Evolutionary conservation across 352 stramenopile species (phyloP).

Genomic region (Globisporangium cederbergense): DNA sequence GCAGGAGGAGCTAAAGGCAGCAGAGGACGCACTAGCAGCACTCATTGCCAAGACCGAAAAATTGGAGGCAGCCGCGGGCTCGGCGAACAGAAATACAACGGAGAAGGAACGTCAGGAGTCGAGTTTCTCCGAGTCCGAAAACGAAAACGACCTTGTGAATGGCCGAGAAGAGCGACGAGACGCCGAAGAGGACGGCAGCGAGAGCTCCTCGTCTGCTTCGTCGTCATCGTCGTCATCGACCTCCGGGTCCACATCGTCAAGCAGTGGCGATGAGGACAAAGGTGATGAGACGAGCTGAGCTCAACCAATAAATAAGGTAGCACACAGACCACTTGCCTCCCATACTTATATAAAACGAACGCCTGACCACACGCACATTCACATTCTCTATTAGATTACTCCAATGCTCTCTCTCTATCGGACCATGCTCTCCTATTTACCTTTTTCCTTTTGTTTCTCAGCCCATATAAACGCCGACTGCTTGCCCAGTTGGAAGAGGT

Average conservation of each 20-base stretch:
- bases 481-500: constrained; percentile 60
- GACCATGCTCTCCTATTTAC: not conserved
- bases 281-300: not conserved
- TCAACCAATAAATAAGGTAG: not conserved
- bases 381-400: not conserved
- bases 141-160: not conserved
- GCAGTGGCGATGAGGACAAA: constrained; percentile 38
- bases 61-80: not conserved
- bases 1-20: not conserved
- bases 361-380: not conserved
- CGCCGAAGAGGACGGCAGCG: constrained; percentile 35
- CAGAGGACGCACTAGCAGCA: not conserved
- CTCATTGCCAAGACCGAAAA: not conserved
- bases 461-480: constrained; percentile 48
- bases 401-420: not conserved
- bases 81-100: not conserved
- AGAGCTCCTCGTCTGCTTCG: constrained; percentile 47
- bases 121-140: not conserved
- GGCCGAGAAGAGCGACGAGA: constrained; percentile 1
- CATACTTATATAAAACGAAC: not conserved
- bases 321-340: not conserved
- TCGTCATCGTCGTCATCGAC: constrained; percentile 40
- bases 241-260: constrained; percentile 35
- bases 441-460: constrained; percentile 16
- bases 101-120: not conserved